Evolutionary conservation across 2,329 filamentous ascomycete genomes (phyloP), one percentile per base, ranked within the genome.

Genomic region (Trichoderma pleuroti): DNA sequence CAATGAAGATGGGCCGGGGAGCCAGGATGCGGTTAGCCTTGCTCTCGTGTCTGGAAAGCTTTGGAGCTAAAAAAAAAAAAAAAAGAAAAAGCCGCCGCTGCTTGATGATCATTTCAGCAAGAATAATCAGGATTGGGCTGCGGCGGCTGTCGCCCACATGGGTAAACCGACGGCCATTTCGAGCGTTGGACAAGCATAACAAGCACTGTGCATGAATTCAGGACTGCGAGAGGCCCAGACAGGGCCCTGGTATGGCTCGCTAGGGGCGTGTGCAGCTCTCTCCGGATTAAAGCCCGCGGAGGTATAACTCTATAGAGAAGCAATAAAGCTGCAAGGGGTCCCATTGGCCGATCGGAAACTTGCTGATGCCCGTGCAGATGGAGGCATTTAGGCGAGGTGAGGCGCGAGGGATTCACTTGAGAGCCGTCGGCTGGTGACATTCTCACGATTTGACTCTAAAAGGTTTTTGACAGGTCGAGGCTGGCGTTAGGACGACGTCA

Each of bases 291-390:
- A 61, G 65, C 65, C 42, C 61, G 67, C 67, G 67, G 67, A 63
- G 30, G 14, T 70, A 42, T 70, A 62, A 69, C 66, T 69, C 39
- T 62, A 69, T 69, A 69, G 39, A 69, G 66, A 62, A 69, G 24
- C 56, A 54, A 70, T 28, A 68, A 21, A 61, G 65, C 30, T 61
- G 36, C 10, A n/a, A 26, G 21, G 10, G n/a, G 36, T 16, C 9
- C 34, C 14, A 68, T 68, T 68, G 65, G 65, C 56, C 16, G 42
- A 39, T 68, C 39, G 65, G 65, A 49, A 61, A 36, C 54, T 34
- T 60, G 65, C 49, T 68, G 54, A 16, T 60, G 32, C 16, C 65
- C 39, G 26, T 42, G 34, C 34, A 49, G 42, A 49, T 21, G 54
- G 42, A 34, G 32, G 16, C 34, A 10, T 56, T 60, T 70, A 70